Base-by-base conservation (phyloP, 2,329 filamentous ascomycete species). In the Sporothrix variecibatus region DNA sequence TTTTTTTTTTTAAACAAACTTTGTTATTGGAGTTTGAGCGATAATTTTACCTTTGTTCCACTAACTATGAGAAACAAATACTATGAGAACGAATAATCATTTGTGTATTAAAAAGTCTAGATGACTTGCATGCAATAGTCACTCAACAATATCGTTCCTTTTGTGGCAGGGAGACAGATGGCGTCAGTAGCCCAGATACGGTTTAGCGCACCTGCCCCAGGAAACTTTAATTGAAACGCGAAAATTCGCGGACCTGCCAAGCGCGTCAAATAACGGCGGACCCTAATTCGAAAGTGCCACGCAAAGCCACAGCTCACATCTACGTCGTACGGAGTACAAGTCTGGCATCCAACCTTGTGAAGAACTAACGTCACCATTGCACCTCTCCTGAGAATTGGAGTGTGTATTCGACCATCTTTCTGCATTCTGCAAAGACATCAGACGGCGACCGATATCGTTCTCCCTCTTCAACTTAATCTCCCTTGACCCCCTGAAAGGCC, bases 141-240 rank as follows among this genome's bases (percentile, higher is more conserved):
- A 34, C 34, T 34, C 34, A 34, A 34, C 34, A 3, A 34, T 8
- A 5, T 2, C 8, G 34, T 34, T 43, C 40, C 40, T 43, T 43
- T 12, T 9, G 34, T 34, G 34, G 34, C 34, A 34, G 34, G 8
- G 4, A 34, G 3, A 34, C 34, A 7, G 34, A 34, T 34, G 34
- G 34, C 7, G 34, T 7, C 34, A 34, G 7, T 3, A 34, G 34
- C 34, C 34, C 17, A 28, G 67, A n/a, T 40, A 58, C n/a, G 60
- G 23, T 15, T 20, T 26, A 64, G 43, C 43, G 43, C 17, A 15
- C 1, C 46, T 34, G n/a, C 38, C 60, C 64, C 51, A 56, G 17
- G 7, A 67, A 72, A 60, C 49, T 31, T 68, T 68, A 68, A 73
- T 49, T 68, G 38, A 49, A 43, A 73, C 71, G 62, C 71, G 71